Evolutionary conservation across 1,284 basidiomycete genomes (phyloP), one percentile per base, ranked within the genome.

Genomic region (Cerrena zonata): DNA sequence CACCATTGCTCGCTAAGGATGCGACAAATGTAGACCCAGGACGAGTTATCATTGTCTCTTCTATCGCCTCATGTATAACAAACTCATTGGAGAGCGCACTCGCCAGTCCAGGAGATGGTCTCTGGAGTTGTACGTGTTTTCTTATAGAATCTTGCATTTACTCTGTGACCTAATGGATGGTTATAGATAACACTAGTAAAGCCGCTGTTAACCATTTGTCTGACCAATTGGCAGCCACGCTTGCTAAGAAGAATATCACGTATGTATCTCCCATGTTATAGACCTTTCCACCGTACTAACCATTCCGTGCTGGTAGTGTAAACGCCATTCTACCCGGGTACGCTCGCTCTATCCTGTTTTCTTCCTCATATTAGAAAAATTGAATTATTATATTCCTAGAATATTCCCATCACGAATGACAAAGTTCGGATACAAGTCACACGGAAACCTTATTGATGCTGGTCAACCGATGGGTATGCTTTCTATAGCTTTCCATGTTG

Each of bases 341-440:
- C 41, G 67, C 22, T 51, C 36, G n/a, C n/a, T n/a, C n/a, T n/a
- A n/a, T n/a, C n/a, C n/a, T n/a, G n/a, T n/a, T n/a, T n/a, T n/a
- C n/a, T n/a, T n/a, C n/a, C n/a, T n/a, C n/a, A n/a, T n/a, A n/a
- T n/a, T n/a, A n/a, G n/a, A n/a, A n/a, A n/a, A n/a, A n/a, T n/a
- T n/a, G n/a, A n/a, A n/a, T n/a, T n/a, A n/a, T n/a, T n/a, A n/a
- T n/a, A n/a, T 52, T 21, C 19, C 15, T 57, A 88, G 86, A 7
- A 73, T 91, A 15, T 93, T 91, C 71, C 89, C 88, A 0, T 88
- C 86, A 48, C 89, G 86, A 66, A 94, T 94, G 91, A 94, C 91
- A 1, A 79, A 85, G 0, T 91, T 76, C 49, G 88, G 84, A 3
- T 73, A 91, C 59, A 78, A 82, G 60, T 74, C 70, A 26, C 68